Conservation (phyloP, 441 rosid species). For the Adansonia rubrostipa region DNA sequence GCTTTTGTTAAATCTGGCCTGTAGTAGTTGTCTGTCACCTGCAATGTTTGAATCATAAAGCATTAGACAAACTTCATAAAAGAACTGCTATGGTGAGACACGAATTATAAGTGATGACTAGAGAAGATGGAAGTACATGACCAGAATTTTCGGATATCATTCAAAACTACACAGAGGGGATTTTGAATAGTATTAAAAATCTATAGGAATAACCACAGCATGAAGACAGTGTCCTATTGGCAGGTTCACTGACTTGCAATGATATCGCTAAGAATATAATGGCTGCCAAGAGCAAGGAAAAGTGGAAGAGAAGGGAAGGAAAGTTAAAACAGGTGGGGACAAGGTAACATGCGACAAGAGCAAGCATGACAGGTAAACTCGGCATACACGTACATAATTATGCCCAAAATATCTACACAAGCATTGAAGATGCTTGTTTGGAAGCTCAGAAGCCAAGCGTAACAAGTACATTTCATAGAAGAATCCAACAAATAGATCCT, state of each 20-base stretch:
- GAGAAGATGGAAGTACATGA: background rate
- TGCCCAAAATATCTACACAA: background rate
- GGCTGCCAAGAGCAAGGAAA: too few species aligned
- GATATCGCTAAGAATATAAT: too few species aligned
- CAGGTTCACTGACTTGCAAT: background rate
- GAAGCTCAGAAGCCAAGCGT: constrained; percentile 52
- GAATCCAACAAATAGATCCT: constrained; percentile 28
- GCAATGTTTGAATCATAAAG: constrained; percentile 21
- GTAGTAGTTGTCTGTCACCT: constrained; percentile 86
- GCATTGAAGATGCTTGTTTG: background rate
- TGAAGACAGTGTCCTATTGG: background rate
- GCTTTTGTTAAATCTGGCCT: constrained; percentile 89
- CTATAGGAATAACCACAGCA: background rate
- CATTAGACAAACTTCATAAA: constrained; percentile 24
- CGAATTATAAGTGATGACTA: background rate
- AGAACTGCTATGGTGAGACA: background rate
- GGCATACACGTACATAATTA: background rate
- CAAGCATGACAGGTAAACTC: background rate
- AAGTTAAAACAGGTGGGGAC: background rate
- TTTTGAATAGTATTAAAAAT: background rate
- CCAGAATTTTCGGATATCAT: background rate
- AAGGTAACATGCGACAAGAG: background rate
- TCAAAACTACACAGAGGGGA: background rate
- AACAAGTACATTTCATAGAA: constrained; percentile 42
- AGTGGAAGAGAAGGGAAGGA: too few species aligned